A percentile compares a stretch with the other conserved stretches of the same genome.
phyloP scores from a whole-genome alignment of 2,329 filamentous ascomycete species.

The Ambrosiella cleistominuta region DNA sequence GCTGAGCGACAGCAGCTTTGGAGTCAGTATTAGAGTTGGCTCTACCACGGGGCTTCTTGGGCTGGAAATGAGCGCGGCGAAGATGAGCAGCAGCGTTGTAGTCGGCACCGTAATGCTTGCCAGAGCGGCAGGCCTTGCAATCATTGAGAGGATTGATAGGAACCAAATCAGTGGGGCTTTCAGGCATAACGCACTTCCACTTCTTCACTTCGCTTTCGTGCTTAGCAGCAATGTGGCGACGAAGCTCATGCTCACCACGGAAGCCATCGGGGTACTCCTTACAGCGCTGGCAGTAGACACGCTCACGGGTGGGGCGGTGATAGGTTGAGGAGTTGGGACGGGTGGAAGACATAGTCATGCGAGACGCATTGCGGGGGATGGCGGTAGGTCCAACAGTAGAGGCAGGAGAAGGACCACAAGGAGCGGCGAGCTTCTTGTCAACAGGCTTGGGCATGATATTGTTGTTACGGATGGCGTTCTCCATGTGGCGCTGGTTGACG shows the following conservation, averaged over 20 bases:
- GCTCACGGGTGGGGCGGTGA: constrained; percentile 6
- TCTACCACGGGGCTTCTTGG: constrained; percentile 28
- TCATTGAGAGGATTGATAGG: constrained; percentile 41
- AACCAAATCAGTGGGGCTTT: neutral
- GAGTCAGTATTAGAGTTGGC: constrained; percentile 17
- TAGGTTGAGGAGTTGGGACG: neutral
- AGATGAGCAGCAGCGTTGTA: constrained; percentile 92
- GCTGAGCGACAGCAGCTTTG: neutral
- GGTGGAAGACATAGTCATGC: neutral
- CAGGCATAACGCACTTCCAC: constrained; percentile 40
- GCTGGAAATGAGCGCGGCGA: constrained; percentile 73
- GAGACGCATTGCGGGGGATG: neutral
- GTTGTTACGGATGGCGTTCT: constrained; percentile 22
- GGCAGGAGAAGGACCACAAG: neutral
- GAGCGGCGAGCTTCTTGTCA: neutral
- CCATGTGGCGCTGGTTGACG: constrained; percentile 22
- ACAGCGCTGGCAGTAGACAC: constrained; percentile 51
- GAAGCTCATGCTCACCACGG: constrained; percentile 69
- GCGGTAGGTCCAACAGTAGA: neutral
- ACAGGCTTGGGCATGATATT: constrained; percentile 29
- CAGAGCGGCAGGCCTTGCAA: constrained; percentile 64
- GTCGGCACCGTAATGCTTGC: constrained; percentile 75
- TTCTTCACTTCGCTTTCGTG: constrained; percentile 42
- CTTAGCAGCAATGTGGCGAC: constrained; percentile 46
- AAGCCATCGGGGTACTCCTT: constrained; percentile 60